phyloP scores from a whole-genome alignment of 768 basidiomycete species.

The Pisolithus marmoratus region DNA sequence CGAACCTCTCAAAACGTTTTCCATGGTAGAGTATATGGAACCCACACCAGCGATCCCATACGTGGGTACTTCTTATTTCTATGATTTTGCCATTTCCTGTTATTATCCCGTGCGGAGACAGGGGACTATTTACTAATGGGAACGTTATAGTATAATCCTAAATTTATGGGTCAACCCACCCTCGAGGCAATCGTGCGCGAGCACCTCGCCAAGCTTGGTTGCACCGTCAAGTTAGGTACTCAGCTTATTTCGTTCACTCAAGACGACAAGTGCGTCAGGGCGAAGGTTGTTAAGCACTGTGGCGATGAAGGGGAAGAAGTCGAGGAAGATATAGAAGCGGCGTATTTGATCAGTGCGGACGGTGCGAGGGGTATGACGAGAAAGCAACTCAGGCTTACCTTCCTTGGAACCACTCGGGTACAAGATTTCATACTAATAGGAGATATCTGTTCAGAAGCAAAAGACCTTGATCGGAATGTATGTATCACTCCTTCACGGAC shows the following conservation, averaged over 20 bases:
- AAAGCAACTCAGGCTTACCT: constrained; percentile 35
- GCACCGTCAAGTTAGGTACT: constrained; percentile 38
- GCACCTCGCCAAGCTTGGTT: constrained; percentile 17
- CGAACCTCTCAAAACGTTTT: constrained; percentile 10
- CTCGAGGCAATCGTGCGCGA: constrained; percentile 24
- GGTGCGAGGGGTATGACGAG: constrained; percentile 35
- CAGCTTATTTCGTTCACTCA: constrained; percentile 42
- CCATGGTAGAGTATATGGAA: constrained; percentile 5
- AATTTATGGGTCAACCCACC: constrained; percentile 18
- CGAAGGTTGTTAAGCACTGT: constrained; percentile 25
- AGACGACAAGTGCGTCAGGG: constrained; percentile 29
- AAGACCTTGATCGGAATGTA: constrained; percentile 27
- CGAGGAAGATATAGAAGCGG: constrained; percentile 22
- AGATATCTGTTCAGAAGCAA: constrained; percentile 29
- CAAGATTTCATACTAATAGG: constrained; percentile 25
- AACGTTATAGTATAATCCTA: constrained; percentile 6
- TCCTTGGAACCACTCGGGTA: constrained; percentile 35
- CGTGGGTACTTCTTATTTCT: constrained; percentile 7
- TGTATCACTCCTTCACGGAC: background rate
- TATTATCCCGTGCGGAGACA: too few species aligned
- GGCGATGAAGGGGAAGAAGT: constrained; percentile 15
- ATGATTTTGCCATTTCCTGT: too few species aligned
- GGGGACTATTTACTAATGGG: too few species aligned
- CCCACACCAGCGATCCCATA: constrained; percentile 24
- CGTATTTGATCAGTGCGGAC: constrained; percentile 38